Evolutionary conservation across 2,329 filamentous ascomycete species (phyloP), one percentile per base, ranked within the genome.

Genomic region (Verticillium zaregamsianum): DNA sequence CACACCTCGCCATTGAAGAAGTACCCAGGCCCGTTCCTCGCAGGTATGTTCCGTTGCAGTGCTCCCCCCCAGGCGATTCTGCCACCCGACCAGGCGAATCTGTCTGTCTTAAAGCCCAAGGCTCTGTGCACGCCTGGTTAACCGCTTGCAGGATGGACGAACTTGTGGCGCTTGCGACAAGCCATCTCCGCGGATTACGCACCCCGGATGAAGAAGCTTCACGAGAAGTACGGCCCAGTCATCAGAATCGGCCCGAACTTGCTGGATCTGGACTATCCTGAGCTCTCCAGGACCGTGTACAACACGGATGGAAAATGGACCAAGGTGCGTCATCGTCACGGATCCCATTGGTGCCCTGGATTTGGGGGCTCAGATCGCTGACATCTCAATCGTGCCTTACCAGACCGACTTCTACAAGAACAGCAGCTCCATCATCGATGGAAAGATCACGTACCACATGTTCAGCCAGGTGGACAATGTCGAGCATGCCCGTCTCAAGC

Each of bases 401-500:
- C n/a, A 49, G 73, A 76, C 73, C 20, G 73, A 76, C 39, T 74
- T 76, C 31, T 77, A 77, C 62, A 68, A 73, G 35, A 71, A 69
- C 61, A 75, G 69, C 65, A 74, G 72, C 64, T 69, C 71, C 31
- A 64, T 73, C 33, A 68, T 72, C 60, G 66, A 74, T 39, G 73
- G 74, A 28, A 71, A 74, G 59, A 71, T 77, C 56, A 71, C 69
- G 9, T 75, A 74, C 64, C 70, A 77, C 63, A 64, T 79, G 20
- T 78, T 79, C 66, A 76, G 73, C 63, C 68, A 72, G 45, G 70
- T 70, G 0, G 67, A 77, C 61, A 66, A 70, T 4, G 66, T 64
- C 9, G 62, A 69, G 3, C 76, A 79, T 62, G 71, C 70, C 9
- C 67, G 64, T 12, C 66, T 72, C 62, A 78, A 76, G 67, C 69